A percentile compares a stretch with the other conserved stretches of the same genome.
Conservation (phyloP, 2,329 filamentous ascomycete species). For the Monilinia vaccinii-corymbosi region DNA sequence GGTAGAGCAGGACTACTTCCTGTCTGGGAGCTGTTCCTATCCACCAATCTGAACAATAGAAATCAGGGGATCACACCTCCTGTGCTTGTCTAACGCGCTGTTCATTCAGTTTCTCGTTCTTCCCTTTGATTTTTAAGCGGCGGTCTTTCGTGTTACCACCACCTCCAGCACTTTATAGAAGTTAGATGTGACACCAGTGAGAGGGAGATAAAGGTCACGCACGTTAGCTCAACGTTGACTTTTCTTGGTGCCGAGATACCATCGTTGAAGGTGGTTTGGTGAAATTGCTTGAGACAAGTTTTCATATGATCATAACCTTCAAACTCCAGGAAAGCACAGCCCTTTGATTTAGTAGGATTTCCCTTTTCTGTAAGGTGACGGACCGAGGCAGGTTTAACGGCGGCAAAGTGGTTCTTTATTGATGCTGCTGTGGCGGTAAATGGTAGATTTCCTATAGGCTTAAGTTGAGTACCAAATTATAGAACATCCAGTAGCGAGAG, state of each 20-base stretch:
- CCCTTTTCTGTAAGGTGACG: constrained; percentile 64
- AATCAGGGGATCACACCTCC: constrained; percentile 9
- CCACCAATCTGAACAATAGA: background rate
- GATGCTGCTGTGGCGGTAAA: constrained; percentile 66
- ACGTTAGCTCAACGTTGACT: constrained; percentile 92
- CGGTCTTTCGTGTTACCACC: constrained; percentile 68
- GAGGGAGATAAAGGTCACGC: constrained; percentile 31
- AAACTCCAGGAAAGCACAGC: constrained; percentile 86
- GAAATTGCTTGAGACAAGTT: constrained; percentile 82
- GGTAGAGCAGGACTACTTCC: background rate
- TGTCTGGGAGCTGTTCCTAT: background rate
- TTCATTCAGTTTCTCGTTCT: constrained; percentile 78
- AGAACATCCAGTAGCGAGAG: background rate
- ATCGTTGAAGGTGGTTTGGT: constrained; percentile 70
- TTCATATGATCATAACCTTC: constrained; percentile 81
- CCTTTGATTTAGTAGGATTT: constrained; percentile 55
- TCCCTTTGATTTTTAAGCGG: constrained; percentile 68
- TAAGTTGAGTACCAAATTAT: constrained; percentile 1
- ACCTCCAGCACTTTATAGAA: constrained; percentile 58
- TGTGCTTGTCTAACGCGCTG: constrained; percentile 27
- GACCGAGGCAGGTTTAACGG: constrained; percentile 59
- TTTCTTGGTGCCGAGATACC: constrained; percentile 49
- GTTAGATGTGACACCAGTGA: constrained; percentile 3
- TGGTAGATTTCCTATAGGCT: constrained; percentile 69
- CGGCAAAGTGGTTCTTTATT: constrained; percentile 67